Conservation (phyloP, 192 early-diverging fungal genomes). For the Thamnidium elegans region DNA sequence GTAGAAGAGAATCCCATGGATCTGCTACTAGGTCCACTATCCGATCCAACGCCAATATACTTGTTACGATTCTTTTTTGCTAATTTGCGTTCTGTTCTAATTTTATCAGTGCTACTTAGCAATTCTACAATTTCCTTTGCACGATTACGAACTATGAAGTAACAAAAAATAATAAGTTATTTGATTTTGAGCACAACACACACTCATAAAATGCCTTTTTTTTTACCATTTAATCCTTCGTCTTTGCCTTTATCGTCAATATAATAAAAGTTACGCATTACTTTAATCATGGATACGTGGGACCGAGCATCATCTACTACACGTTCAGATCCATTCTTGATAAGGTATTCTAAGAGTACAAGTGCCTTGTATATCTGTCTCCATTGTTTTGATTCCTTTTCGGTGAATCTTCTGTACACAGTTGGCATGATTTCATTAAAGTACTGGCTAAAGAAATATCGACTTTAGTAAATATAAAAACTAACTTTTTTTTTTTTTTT, state of each 20-base stretch:
- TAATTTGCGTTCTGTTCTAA: conserved; percentile 84
- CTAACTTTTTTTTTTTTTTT: neutral
- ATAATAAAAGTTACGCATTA: conserved; percentile 83
- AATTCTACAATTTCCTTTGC: conserved; percentile 89
- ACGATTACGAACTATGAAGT: conserved; percentile 84
- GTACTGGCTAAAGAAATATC: conserved; percentile 77
- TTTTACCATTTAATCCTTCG: conserved; percentile 92
- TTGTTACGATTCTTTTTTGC: conserved; percentile 88
- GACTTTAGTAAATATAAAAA: too few species aligned
- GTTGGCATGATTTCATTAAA: conserved; percentile 97
- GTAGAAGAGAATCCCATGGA: conserved; percentile 44
- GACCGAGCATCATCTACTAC: conserved; percentile 85
- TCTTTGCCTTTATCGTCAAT: conserved; percentile 95
- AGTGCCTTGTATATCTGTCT: conserved; percentile 96
- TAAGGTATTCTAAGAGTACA: conserved; percentile 90
- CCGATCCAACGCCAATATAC: conserved; percentile 74
- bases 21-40: conserved; percentile 4
- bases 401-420: conserved; percentile 83
- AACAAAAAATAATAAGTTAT: conserved; percentile 3
- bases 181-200: too few species aligned
- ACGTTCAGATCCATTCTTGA: conserved; percentile 92
- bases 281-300: conserved; percentile 86
- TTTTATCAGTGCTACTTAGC: conserved; percentile 71
- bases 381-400: conserved; percentile 84
- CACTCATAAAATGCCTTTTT: conserved; percentile 5